These are phyloP conservation scores for Coemansia sp. DNA, from an alignment of 192 early-diverging fungal genomes.

Conservation along the genomic window DNA sequence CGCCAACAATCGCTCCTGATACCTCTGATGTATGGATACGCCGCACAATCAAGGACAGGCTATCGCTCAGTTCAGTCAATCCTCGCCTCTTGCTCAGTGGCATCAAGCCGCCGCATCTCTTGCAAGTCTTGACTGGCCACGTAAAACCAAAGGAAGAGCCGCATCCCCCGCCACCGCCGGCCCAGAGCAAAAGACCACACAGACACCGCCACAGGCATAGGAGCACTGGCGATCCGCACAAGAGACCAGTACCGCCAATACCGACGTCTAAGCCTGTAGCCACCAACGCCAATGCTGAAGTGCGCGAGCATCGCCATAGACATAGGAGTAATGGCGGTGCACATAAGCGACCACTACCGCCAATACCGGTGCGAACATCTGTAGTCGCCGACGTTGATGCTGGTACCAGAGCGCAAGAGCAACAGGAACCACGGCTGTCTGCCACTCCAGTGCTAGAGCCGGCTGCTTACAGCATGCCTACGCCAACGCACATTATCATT, in stretches of 20 bases:
- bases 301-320: slow-evolving; percentile 3
- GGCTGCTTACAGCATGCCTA: background rate
- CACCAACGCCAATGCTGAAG: background rate
- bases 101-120: slow-evolving; percentile 22
- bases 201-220: slow-evolving; percentile 1
- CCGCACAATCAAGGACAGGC: slow-evolving; percentile 14
- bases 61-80: slow-evolving; percentile 10
- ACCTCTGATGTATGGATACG: slow-evolving; percentile 21
- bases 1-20: slow-evolving; percentile 8
- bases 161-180: background rate
- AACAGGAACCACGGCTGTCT: background rate
- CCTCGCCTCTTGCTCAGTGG: slow-evolving; percentile 15
- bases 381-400: background rate
- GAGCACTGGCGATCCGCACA: background rate
- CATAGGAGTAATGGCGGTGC: background rate
- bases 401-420: background rate
- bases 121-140: slow-evolving; percentile 10
- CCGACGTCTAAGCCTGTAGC: slow-evolving; percentile 11
- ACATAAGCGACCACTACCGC: background rate
- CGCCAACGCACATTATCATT: background rate
- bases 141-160: slow-evolving; percentile 4
- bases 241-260: slow-evolving; percentile 10
- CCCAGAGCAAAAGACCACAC: background rate
- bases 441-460: background rate
- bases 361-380: slow-evolving; percentile 16